A percentile compares a stretch with the other conserved stretches of the same genome.
phyloP scores from a whole-genome alignment of 805 yeast species.

The Kodamaea hsintzibuensis region DNA sequence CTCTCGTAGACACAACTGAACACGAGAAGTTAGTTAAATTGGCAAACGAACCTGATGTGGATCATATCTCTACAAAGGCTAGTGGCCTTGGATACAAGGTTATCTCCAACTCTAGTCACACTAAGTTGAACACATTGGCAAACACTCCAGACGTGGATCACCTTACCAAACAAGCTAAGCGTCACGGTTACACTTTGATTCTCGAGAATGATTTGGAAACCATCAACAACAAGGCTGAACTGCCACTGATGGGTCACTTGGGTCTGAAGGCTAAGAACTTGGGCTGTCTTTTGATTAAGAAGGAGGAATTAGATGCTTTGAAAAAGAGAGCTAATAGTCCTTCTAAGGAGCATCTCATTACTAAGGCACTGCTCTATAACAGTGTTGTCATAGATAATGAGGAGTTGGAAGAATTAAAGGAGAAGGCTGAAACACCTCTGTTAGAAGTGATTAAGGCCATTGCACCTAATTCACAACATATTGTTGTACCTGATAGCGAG shows the following conservation, averaged over 20 bases:
- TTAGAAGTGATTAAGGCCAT: conserved; percentile 3
- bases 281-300: conserved; percentile 15
- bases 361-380: conserved; percentile 11
- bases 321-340: conserved; percentile 20
- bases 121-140: conserved; percentile 16
- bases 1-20: conserved; percentile 19
- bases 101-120: conserved; percentile 6
- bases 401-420: conserved; percentile 6
- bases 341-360: conserved; percentile 13
- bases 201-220: conserved; percentile 5
- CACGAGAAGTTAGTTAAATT: conserved; percentile 9
- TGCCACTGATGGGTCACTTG: conserved; percentile 19
- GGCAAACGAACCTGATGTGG: conserved; percentile 18
- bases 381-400: conserved; percentile 5
- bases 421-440: conserved; percentile 7
- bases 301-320: conserved; percentile 15
- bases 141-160: conserved; percentile 13
- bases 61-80: conserved; percentile 12
- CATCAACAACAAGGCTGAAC: conserved; percentile 15
- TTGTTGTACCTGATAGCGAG: conserved; percentile 8
- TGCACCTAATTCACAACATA: neutral
- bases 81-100: conserved; percentile 12
- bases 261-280: conserved; percentile 17
- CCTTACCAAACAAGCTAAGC: conserved; percentile 10
- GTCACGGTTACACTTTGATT: conserved; percentile 8